phyloP scores from a whole-genome alignment of 2,329 filamentous ascomycete species.

The Pestalotiopsis sp. region DNA sequence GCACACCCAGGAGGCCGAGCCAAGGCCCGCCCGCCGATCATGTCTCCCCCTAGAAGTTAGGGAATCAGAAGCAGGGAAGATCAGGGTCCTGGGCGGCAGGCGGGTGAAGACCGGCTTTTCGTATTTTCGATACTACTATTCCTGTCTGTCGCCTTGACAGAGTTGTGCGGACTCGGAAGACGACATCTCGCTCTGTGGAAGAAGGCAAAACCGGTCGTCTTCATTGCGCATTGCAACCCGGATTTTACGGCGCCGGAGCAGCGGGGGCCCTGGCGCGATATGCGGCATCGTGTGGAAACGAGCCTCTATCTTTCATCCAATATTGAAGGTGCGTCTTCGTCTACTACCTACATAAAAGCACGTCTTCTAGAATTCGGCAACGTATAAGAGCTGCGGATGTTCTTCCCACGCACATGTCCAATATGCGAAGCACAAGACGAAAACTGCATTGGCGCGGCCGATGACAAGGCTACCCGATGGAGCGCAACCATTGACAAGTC shows the following conservation, averaged over 20 bases:
- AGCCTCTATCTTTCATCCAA: background rate
- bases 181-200: too few relatives aligned
- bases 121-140: too few relatives aligned
- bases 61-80: background rate
- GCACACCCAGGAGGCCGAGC: background rate
- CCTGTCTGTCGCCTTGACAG: too few relatives aligned
- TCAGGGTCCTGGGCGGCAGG: background rate
- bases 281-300: background rate
- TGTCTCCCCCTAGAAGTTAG: background rate
- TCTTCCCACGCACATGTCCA: background rate
- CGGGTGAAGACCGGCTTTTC: too few relatives aligned
- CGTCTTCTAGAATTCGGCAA: background rate
- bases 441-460: background rate
- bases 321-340: background rate
- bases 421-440: background rate
- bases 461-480: background rate
- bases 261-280: background rate
- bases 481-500: background rate
- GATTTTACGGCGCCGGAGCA: background rate
- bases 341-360: background rate
- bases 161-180: too few relatives aligned
- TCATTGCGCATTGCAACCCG: too few relatives aligned
- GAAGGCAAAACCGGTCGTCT: too few relatives aligned
- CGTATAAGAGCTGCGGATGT: background rate
- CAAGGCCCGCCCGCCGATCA: background rate